These are phyloP conservation scores for Microthyrium microscopicum DNA, from an alignment of 2,329 filamentous ascomycete genomes.

Conservation along the genomic window DNA sequence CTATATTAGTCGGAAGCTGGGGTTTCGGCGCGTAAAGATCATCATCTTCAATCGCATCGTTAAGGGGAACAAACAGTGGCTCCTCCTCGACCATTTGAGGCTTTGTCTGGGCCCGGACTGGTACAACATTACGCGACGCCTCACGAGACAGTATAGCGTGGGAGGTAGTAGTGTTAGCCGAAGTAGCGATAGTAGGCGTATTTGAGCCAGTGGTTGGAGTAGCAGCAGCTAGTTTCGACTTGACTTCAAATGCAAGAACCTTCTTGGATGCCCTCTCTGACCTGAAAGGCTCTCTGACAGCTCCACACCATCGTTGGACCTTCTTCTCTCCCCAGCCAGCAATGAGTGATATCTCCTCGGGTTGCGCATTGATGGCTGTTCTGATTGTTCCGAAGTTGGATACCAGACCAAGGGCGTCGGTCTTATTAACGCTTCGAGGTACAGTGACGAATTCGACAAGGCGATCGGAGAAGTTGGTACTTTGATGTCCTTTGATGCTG, in stretches of 20 bases:
- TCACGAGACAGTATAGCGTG: slow-evolving; percentile 2
- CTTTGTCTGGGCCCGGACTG: background rate
- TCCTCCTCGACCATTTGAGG: slow-evolving; percentile 5
- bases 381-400: slow-evolving; percentile 81
- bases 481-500: slow-evolving; percentile 73
- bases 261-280: slow-evolving; percentile 52
- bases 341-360: slow-evolving; percentile 72
- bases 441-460: slow-evolving; percentile 87
- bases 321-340: slow-evolving; percentile 93
- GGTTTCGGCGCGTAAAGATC: background rate
- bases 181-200: slow-evolving; percentile 14
- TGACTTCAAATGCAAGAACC: no score
- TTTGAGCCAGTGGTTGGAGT: no score
- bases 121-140: slow-evolving; percentile 1
- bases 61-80: background rate
- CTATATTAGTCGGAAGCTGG: background rate
- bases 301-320: slow-evolving; percentile 67
- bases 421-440: slow-evolving; percentile 81
- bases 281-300: slow-evolving; percentile 73
- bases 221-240: background rate
- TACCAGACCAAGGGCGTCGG: slow-evolving; percentile 78
- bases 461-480: slow-evolving; percentile 67
- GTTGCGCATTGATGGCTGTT: slow-evolving; percentile 71
- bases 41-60: background rate
- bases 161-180: slow-evolving; percentile 15